Evolutionary conservation across 495 filamentous ascomycete species (phyloP).

Genomic region (Symbiotaphrina buchneri): DNA sequence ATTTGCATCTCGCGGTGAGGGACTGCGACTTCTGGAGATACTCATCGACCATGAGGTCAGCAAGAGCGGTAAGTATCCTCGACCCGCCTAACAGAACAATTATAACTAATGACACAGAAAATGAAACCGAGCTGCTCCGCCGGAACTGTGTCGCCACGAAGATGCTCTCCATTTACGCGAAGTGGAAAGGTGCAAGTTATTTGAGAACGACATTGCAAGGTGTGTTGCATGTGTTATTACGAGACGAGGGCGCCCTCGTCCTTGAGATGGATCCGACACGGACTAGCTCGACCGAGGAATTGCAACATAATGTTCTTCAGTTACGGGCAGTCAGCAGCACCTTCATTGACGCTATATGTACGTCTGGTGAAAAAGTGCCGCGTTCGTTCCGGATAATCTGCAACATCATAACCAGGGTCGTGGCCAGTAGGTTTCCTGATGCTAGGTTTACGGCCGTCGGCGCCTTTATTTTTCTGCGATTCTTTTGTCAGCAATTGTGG

Average conservation of each 20-base stretch:
- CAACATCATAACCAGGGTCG: slow-evolving; percentile 33
- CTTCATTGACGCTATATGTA: slow-evolving; percentile 43
- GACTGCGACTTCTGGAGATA: slow-evolving; percentile 34
- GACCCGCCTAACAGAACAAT: neutral
- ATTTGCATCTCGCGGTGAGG: slow-evolving; percentile 37
- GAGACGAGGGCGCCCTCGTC: slow-evolving; percentile 34
- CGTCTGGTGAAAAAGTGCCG: slow-evolving; percentile 32
- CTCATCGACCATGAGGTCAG: slow-evolving; percentile 42
- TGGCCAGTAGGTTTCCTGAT: slow-evolving; percentile 33
- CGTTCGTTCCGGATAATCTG: slow-evolving; percentile 40
- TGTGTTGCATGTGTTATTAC: slow-evolving; percentile 33
- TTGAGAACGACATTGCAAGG: slow-evolving; percentile 38
- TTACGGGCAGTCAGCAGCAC: slow-evolving; percentile 36
- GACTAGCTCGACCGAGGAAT: slow-evolving; percentile 28
- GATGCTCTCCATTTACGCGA: slow-evolving; percentile 43
- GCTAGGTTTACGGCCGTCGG: slow-evolving; percentile 51
- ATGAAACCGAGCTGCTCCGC: slow-evolving; percentile 36
- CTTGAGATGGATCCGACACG: slow-evolving; percentile 39
- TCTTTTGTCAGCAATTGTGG: slow-evolving; percentile 47
- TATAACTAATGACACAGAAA: slow-evolving; percentile 17
- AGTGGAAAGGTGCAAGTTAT: slow-evolving; percentile 40
- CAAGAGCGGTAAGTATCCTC: slow-evolving; percentile 23
- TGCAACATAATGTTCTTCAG: slow-evolving; percentile 34
- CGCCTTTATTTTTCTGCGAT: slow-evolving; percentile 44
- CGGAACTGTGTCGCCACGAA: slow-evolving; percentile 44